These are phyloP conservation scores for Colletotrichum lini DNA, from an alignment of 2,329 filamentous ascomycete genomes.

Conservation along the genomic window DNA sequence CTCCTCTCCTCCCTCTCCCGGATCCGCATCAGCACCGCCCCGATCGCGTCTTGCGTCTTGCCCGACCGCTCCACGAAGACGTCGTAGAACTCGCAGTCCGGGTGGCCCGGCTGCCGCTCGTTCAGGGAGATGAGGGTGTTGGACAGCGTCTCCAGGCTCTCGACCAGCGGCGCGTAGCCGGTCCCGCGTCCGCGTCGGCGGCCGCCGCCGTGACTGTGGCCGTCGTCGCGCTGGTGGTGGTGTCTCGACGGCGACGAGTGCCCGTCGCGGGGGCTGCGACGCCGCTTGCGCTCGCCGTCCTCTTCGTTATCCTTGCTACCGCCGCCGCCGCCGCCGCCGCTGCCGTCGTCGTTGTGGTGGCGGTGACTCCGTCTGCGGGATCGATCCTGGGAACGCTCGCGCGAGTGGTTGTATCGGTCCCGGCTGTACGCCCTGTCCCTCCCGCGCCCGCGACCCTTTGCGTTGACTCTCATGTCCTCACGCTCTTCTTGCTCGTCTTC, in stretches of 20 bases:
- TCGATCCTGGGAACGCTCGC: constrained; percentile 13
- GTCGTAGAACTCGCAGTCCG: constrained; percentile 41
- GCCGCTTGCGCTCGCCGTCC: not conserved
- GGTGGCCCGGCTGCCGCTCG: constrained; percentile 35
- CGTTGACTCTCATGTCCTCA: not conserved
- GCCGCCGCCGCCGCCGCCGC: not conserved
- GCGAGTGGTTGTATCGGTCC: constrained; percentile 8
- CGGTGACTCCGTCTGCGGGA: not conserved
- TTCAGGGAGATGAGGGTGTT: constrained; percentile 38
- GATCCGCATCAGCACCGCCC: constrained; percentile 32
- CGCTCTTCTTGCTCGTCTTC: not conserved
- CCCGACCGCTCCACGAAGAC: constrained; percentile 39
- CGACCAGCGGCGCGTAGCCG: constrained; percentile 30
- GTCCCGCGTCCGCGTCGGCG: constrained; percentile 22
- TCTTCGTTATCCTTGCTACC: constrained; percentile 8
- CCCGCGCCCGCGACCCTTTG: not conserved
- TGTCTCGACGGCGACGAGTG: constrained; percentile 2
- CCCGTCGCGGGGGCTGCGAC: not conserved
- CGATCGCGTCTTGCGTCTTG: constrained; percentile 38
- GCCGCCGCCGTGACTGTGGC: not conserved
- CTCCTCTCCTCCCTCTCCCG: constrained; percentile 40
- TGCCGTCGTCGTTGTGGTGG: not conserved
- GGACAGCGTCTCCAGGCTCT: constrained; percentile 37
- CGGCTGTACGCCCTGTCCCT: constrained; percentile 1
- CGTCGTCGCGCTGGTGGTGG: not conserved